phyloP scores from a whole-genome alignment of 106 monocot genomes.

The Phalaenopsis aphrodite region DNA sequence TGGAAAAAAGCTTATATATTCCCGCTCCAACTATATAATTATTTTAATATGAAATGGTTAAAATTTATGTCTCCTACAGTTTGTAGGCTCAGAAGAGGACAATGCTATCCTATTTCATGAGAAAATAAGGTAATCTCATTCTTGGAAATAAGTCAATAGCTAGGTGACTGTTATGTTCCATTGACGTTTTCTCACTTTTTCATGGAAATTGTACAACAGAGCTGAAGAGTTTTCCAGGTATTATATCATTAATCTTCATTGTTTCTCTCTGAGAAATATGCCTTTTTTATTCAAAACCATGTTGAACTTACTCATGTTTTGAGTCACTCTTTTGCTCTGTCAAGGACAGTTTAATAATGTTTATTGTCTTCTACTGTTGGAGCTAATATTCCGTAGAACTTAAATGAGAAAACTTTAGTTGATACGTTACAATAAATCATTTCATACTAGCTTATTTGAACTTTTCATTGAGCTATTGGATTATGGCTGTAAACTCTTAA shows the following conservation, averaged over 20 bases:
- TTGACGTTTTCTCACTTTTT: conserved; percentile 4
- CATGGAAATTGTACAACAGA: conserved; percentile 29
- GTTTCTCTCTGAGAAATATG: conserved; percentile 4
- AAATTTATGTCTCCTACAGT: conserved; percentile 23
- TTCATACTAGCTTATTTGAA: neutral
- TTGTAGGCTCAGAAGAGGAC: conserved; percentile 89
- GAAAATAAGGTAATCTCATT: conserved; percentile 53
- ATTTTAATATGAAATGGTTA: neutral
- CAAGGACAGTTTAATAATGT: neutral
- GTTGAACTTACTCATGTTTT: neutral
- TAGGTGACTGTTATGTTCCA: neutral
- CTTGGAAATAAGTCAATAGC: neutral
- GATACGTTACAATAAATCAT: neutral
- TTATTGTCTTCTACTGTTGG: neutral
- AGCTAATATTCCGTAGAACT: neutral
- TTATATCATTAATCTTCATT: conserved; percentile 4
- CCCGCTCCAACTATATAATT: neutral
- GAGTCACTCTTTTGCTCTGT: neutral
- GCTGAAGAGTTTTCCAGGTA: conserved; percentile 93
- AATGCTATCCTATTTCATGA: conserved; percentile 88
- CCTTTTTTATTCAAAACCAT: conserved; percentile 1
- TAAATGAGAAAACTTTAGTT: neutral
- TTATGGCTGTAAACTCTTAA: neutral
- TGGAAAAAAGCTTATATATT: neutral
- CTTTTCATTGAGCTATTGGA: neutral